phyloP scores from a whole-genome alignment of 805 yeast species.

The Lachancea cidri region DNA sequence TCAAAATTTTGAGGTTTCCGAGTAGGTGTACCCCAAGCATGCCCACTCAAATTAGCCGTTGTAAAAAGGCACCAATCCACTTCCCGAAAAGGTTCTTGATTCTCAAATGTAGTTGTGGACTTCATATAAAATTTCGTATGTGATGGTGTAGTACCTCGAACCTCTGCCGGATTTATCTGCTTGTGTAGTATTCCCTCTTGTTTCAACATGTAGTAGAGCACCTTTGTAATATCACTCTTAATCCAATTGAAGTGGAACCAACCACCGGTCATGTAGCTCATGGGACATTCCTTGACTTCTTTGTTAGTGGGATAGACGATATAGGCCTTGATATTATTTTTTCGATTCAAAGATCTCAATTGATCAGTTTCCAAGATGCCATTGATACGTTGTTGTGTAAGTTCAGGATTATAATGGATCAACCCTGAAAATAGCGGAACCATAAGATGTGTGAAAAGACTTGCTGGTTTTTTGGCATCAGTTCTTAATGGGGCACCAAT shows the following conservation, averaged over 20 bases:
- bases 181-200: slow-evolving; percentile 20
- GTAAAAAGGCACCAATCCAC: slow-evolving; percentile 69
- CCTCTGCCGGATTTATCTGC: slow-evolving; percentile 12
- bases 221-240: slow-evolving; percentile 5
- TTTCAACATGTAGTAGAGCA: slow-evolving; percentile 17
- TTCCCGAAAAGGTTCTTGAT: slow-evolving; percentile 8
- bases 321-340: slow-evolving; percentile 15
- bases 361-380: slow-evolving; percentile 2
- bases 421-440: slow-evolving; percentile 19
- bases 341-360: slow-evolving; percentile 1
- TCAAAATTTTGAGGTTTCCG: slow-evolving; percentile 43
- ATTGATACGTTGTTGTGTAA: background rate
- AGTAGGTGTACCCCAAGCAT: slow-evolving; percentile 68
- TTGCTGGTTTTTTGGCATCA: slow-evolving; percentile 10
- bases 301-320: slow-evolving; percentile 26
- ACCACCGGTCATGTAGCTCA: slow-evolving; percentile 21
- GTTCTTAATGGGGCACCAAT: slow-evolving; percentile 21
- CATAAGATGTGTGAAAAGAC: slow-evolving; percentile 23
- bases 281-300: slow-evolving; percentile 20
- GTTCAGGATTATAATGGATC: background rate
- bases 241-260: slow-evolving; percentile 29
- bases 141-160: slow-evolving; percentile 35
- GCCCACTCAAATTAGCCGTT: slow-evolving; percentile 68
- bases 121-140: slow-evolving; percentile 68
- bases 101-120: slow-evolving; percentile 38